phyloP scores from a whole-genome alignment of 306 rosid genomes.

The Malus domestica region DNA sequence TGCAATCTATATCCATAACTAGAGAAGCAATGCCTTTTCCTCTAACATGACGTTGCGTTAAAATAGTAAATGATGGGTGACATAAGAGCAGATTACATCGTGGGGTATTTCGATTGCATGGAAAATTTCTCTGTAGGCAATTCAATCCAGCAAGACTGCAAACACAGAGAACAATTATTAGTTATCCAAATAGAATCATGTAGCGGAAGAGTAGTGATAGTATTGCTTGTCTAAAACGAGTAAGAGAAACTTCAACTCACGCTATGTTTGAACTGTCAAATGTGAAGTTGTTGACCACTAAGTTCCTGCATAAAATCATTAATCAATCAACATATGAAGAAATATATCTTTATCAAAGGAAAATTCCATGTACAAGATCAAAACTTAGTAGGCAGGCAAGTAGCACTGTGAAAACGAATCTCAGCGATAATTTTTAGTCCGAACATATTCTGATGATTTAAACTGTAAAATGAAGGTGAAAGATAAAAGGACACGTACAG shows the following conservation, averaged over 20 bases:
- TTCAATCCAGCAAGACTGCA: constrained; percentile 14
- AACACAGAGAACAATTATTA: background rate
- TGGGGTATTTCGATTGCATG: constrained; percentile 13
- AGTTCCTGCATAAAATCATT: constrained; percentile 14
- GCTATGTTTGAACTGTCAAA: background rate
- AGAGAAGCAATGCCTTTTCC: background rate
- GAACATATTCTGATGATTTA: background rate
- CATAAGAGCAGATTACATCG: constrained; percentile 2
- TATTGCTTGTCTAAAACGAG: background rate
- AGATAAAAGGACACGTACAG: constrained; percentile 10
- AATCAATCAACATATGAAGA: background rate
- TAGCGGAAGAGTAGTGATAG: background rate
- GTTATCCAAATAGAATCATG: background rate
- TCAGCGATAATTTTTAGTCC: background rate
- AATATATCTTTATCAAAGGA: background rate
- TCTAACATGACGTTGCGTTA: background rate
- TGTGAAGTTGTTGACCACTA: constrained; percentile 26
- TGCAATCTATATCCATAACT: no score
- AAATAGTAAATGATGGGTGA: background rate
- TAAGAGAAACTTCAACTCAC: constrained; percentile 4
- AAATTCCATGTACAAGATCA: background rate
- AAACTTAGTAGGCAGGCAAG: background rate
- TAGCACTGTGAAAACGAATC: background rate
- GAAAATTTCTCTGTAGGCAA: constrained; percentile 19
- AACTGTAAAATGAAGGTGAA: background rate